Evolutionary conservation across 441 rosid species (phyloP).

Genomic region (Jatropha podagrica): DNA sequence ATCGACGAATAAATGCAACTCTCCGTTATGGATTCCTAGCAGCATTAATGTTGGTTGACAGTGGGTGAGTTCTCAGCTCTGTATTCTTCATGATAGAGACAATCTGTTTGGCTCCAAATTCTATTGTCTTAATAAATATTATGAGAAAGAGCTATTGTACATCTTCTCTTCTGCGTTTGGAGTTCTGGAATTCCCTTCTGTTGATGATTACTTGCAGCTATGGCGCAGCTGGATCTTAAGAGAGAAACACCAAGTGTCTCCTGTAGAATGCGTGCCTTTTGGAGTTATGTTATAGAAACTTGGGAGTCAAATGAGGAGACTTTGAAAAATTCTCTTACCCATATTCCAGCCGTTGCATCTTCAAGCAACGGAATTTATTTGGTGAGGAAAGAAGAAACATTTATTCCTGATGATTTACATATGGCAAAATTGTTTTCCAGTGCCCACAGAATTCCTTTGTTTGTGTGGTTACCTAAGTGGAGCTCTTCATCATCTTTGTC

Average conservation of each 20-base stretch:
- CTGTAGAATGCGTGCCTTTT: constrained; percentile 21
- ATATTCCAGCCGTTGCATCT: not conserved
- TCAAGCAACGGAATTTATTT: constrained; percentile 12
- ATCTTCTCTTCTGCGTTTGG: constrained; percentile 4
- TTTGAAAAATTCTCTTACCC: not conserved
- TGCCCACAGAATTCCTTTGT: not conserved
- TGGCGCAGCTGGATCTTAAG: constrained; percentile 5
- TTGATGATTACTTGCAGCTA: not conserved
- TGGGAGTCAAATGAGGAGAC: constrained; percentile 1
- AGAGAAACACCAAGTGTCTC: not conserved
- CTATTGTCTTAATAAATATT: constrained; percentile 5
- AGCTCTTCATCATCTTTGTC: not conserved
- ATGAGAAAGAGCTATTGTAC: not conserved
- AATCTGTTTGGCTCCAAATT: constrained; percentile 3
- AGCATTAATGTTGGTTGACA: not conserved
- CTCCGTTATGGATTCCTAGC: constrained; percentile 6
- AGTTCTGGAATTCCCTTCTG: not conserved
- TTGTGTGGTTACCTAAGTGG: constrained; percentile 1
- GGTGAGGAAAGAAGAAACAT: constrained; percentile 17
- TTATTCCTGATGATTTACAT: constrained; percentile 16
- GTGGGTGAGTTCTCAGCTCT: not conserved
- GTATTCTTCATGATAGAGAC: constrained; percentile 7
- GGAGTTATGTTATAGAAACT: constrained; percentile 3
- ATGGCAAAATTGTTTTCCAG: not conserved
- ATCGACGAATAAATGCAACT: not conserved